Evolutionary conservation across 1,284 basidiomycete species (phyloP), one percentile per base, ranked within the genome.

Genomic region (Bondarzewia mesenterica): DNA sequence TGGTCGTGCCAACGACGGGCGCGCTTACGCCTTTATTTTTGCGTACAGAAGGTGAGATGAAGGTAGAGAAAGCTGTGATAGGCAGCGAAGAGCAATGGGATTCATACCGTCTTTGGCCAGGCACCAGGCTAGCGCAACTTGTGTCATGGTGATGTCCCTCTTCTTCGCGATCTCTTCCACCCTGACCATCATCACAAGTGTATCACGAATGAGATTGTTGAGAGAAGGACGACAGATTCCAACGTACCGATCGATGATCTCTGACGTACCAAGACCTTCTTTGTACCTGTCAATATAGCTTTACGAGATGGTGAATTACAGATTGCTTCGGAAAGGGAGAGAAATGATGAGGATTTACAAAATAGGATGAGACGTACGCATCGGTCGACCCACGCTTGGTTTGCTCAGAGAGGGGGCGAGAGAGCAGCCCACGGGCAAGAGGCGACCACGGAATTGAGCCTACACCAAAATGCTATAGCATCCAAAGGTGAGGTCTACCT

Each of bases 161-260:
- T 68, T 66, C 54, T 69, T 65, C 10, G 74, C 70, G 16, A 76
- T 52, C 51, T 69, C 64, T 53, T 73, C 69, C 38, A 75, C 65
- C 14, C 67, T 48, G 6, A 4, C 10, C 5, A 32, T 7, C 4
- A 32, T 12, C 29, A 2, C n/a, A 5, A 32, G n/a, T 32, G 3
- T 7, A n/a, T 16, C 62, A 39, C 55, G 7, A 12, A 40, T n/a
- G 18, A 29, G 18, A 14, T 25, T 46, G 7, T n/a, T 29, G 14
- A 29, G 6, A 6, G 16, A 23, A 4, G 25, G 25, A 6, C 22
- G 10, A 20, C 25, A 27, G 25, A 14, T 32, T 7, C 43, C 18
- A 37, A 54, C 57, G 27, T 51, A 58, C 52, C 62, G 55, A 37
- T 61, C 62, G 26, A 66, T 52, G 45, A 60, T 57, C 7, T 50